Base-by-base conservation (phyloP, 2,329 filamentous ascomycete species). In the Graphiopsis chlorocephala region DNA sequence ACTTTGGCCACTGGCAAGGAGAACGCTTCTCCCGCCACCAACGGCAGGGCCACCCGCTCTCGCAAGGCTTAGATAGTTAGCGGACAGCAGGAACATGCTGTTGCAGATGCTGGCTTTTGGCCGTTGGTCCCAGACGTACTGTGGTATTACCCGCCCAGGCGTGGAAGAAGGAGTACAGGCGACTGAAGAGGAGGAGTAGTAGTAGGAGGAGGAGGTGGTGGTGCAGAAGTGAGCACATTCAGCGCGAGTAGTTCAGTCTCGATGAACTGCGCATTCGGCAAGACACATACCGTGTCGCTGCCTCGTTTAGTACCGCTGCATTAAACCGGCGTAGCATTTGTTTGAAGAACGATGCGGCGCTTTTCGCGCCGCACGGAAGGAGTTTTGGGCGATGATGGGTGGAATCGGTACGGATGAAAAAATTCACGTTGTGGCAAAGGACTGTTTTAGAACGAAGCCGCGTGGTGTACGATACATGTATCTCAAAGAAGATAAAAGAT, bases 11-110 rank as follows among this genome's bases (percentile, higher is more conserved):
- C 78, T 65, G 78, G 76, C 52, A 73, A 76, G 65, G 73, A 77
- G 52, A 76, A 77, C 72, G 78, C 72, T 33, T 68, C 65, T 52
- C 74, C 67, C 14, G 57, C 75, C 35, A 85, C 84, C 70, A 89
- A 85, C 74, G 87, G 86, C 69, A 79, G 83, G 67, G 83, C 84
- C 65, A 87, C 88, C 57, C 84, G 89, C 71, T 90, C 88, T 70
- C 86, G 89, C 74, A 91, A 91, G 84, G 89, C 89, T 64, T 89
- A 87, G 74, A 66, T 52, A n/a, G 62, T 28, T 23, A 28, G 53
- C 17, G 42, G 28, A 5, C 42, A 59, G 59, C 47, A 42, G 42
- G 42, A 61, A n/a, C 11, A 15, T 26, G 31, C 53, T 25, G 20
- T 56, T 20, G 50, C 26, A 31, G 50, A 53, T 29, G 50, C 6